Conservation (phyloP, 139 green algal genomes). For the Micractinium sp. region DNA sequence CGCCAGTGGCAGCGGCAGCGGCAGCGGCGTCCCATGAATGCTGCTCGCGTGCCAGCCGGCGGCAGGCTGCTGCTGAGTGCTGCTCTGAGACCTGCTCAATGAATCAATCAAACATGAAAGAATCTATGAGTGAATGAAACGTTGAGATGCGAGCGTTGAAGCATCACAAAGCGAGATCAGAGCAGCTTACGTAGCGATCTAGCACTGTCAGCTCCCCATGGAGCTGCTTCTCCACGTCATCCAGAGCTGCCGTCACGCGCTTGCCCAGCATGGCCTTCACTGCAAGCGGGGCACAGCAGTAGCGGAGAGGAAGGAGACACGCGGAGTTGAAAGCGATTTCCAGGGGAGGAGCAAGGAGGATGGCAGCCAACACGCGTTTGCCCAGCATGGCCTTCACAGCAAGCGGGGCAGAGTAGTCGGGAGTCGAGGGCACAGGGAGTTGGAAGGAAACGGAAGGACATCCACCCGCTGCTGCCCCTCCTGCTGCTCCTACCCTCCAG, state of each 20-base stretch:
- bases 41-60: conserved; percentile 18
- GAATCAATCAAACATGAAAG: too few relatives aligned
- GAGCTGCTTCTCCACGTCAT: conserved; percentile 34
- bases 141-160: too few relatives aligned
- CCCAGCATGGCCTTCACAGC: conserved; percentile 23
- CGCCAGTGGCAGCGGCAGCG: neutral
- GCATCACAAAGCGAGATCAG: too few relatives aligned
- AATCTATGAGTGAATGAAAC: too few relatives aligned
- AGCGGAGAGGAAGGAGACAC: neutral
- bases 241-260: conserved; percentile 25
- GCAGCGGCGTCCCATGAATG: neutral
- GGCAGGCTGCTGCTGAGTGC: conserved; percentile 7
- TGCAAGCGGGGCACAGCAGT: neutral
- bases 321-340: too few relatives aligned
- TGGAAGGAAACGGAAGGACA: neutral
- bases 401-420: neutral
- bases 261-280: conserved; percentile 26
- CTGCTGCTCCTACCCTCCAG: neutral
- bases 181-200: conserved; percentile 20
- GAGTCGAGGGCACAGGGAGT: too few relatives aligned
- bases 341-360: neutral
- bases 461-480: too few relatives aligned
- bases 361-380: conserved; percentile 19
- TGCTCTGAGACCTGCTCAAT: too few relatives aligned
- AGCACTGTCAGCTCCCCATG: conserved; percentile 31